Evolutionary conservation across 1,139 yeast genomes (phyloP).

Genomic region (Lodderomyces margitis): DNA sequence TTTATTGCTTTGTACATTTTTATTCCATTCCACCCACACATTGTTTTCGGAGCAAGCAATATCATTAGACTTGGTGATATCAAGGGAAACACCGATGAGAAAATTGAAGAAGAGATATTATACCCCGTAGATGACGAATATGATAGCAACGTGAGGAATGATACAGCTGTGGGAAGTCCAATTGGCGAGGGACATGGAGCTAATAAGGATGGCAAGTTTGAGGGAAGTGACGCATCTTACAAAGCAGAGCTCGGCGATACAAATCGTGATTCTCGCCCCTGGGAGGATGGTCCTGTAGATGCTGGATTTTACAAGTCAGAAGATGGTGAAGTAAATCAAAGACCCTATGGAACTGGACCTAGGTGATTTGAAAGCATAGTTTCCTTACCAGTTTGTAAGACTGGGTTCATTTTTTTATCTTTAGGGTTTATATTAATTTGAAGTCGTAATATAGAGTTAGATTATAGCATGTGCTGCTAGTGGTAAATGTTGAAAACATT

Average conservation of each 20-base stretch:
- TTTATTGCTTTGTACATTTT: constrained; percentile 38
- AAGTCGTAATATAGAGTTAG: no score
- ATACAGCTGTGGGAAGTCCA: background rate
- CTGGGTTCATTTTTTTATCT: no score
- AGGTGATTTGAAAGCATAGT: no score
- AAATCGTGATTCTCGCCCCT: background rate
- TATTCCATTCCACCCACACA: constrained; percentile 60
- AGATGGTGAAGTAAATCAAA: background rate
- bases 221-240: background rate
- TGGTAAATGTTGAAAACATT: no score
- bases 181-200: background rate
- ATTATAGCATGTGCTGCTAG: no score
- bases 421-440: no score
- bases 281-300: background rate
- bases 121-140: background rate
- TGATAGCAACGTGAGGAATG: background rate
- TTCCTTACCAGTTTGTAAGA: no score
- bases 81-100: constrained; percentile 10
- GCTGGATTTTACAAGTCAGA: background rate
- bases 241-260: background rate
- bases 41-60: constrained; percentile 40
- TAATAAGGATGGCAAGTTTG: background rate
- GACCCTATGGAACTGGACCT: background rate
- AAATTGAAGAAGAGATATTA: constrained; percentile 9
- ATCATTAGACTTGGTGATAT: constrained; percentile 13